Percentiles rank a stretch among this genome's conserved stretches.
phyloP scores from a whole-genome alignment of 2,329 filamentous ascomycete genomes.

The Colletotrichum higginsianum region DNA sequence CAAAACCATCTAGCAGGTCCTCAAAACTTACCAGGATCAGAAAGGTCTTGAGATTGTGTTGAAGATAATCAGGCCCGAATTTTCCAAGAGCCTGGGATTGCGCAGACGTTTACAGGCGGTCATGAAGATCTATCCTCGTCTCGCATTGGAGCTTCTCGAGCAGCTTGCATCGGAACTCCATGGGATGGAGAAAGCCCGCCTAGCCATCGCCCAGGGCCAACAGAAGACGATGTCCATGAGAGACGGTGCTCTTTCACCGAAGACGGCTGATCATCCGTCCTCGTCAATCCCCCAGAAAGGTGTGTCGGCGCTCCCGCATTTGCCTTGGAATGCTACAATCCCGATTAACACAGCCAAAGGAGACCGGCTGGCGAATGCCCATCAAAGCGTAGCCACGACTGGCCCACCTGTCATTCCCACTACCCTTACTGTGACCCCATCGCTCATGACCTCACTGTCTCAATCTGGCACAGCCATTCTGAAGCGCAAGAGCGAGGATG shows the following conservation, averaged over 20 bases:
- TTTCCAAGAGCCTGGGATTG: not conserved
- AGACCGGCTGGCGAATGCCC: not conserved
- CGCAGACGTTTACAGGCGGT: not conserved
- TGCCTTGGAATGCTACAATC: not conserved
- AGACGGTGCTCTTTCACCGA: not conserved
- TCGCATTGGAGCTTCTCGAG: not conserved
- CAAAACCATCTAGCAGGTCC: not conserved
- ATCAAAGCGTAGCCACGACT: not conserved
- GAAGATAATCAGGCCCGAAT: not conserved
- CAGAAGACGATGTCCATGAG: not conserved
- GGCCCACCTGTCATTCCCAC: not conserved
- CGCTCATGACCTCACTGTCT: not conserved
- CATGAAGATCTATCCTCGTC: not conserved
- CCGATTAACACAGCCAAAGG: not conserved
- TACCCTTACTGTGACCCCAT: not conserved
- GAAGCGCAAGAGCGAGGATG: not conserved
- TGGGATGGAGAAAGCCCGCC: not conserved
- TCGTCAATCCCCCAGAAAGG: not conserved
- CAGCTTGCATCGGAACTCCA: not conserved
- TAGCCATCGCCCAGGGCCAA: not conserved
- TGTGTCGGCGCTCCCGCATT: not conserved
- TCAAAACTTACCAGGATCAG: not conserved
- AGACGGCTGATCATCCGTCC: not conserved
- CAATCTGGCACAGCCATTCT: not conserved
- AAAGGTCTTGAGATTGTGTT: not conserved